Evolutionary conservation across 805 yeast species (phyloP), one percentile per base, ranked within the genome.

Genomic region (Hanseniaspora clermontiae): DNA sequence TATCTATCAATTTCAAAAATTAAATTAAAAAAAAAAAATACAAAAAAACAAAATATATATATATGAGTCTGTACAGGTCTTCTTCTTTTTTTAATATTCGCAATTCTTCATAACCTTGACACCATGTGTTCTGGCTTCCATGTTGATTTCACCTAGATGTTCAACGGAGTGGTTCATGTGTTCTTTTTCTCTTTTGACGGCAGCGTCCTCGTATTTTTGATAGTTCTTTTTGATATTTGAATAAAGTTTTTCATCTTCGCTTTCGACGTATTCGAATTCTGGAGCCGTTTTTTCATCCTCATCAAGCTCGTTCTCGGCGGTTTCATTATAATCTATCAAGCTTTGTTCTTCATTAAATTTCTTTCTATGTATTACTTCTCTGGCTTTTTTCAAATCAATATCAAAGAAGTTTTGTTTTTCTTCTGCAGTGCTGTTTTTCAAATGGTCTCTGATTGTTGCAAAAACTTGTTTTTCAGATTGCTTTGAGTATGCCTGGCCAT

Each of bases 181-280:
- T 20, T 40, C 27, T 15, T 9, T 17, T 42, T 42, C 31, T 42
- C 31, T 42, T 12, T 3, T 24, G 12, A 24, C 24, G 8, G 3
- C n/a, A 20, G 15, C 31, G 3, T 42, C 24, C 4, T 42, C 32
- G 17, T 19, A 36, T 32, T n/a, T 6, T 12, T 34, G 5, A 12
- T 46, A 46, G 31, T 19, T 38, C 9, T 20, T 32, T 20, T 31
- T 46, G 27, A 46, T 24, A 20, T 8, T 53, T 61, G 64, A 43
- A 59, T 63, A 17, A 56, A 37, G 4, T 58, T 37, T 57, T 63
- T 58, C 43, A 64, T 45, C 34, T 38, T 37, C 32, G 14, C 32
- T 24, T 17, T 53, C 47, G 1, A 5, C 17, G 19, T 20, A 12
- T 34, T 27, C 15, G 36, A 42, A 24, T 14, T 24, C 31, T 24